Evolutionary conservation across 1,284 basidiomycete species (phyloP).

Genomic region (Entoloma clypeatum): DNA sequence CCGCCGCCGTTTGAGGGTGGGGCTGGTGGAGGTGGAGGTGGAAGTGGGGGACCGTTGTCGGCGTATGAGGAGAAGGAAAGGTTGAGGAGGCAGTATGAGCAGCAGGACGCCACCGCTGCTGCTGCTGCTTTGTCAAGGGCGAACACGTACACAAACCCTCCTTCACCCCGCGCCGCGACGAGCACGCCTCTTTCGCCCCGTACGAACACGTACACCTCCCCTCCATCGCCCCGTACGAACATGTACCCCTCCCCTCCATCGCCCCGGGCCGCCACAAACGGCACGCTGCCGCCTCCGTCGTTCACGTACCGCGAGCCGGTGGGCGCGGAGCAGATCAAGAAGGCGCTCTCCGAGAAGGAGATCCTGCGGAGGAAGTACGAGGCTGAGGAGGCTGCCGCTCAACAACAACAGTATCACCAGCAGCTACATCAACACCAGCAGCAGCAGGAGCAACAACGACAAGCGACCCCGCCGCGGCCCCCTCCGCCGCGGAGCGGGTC

Average conservation of each 20-base stretch:
- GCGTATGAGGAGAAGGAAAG: slow-evolving; percentile 67
- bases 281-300: slow-evolving; percentile 17
- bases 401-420: slow-evolving; percentile 5
- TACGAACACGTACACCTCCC: too few relatives aligned
- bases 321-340: slow-evolving; percentile 15
- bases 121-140: too few relatives aligned
- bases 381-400: slow-evolving; percentile 39
- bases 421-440: too few relatives aligned
- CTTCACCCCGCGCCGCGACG: too few relatives aligned
- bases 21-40: slow-evolving; percentile 47
- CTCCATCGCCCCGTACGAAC: too few relatives aligned
- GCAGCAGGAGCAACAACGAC: background rate
- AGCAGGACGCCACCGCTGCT: too few relatives aligned
- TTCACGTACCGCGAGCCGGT: slow-evolving; percentile 22
- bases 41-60: slow-evolving; percentile 43
- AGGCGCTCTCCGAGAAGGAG: slow-evolving; percentile 43
- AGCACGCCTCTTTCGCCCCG: too few relatives aligned
- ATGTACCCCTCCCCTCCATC: too few relatives aligned
- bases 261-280: slow-evolving; percentile 30
- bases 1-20: slow-evolving; percentile 49
- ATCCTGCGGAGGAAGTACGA: slow-evolving; percentile 45
- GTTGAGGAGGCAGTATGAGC: too few relatives aligned
- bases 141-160: too few relatives aligned
- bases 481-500: slow-evolving; percentile 17
- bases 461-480: slow-evolving; percentile 22